Percentiles rank a stretch among this genome's conserved stretches.
These are phyloP conservation scores for Astrocystis sublimbata DNA, from an alignment of 495 filamentous ascomycete genomes.

Conservation along the genomic window DNA sequence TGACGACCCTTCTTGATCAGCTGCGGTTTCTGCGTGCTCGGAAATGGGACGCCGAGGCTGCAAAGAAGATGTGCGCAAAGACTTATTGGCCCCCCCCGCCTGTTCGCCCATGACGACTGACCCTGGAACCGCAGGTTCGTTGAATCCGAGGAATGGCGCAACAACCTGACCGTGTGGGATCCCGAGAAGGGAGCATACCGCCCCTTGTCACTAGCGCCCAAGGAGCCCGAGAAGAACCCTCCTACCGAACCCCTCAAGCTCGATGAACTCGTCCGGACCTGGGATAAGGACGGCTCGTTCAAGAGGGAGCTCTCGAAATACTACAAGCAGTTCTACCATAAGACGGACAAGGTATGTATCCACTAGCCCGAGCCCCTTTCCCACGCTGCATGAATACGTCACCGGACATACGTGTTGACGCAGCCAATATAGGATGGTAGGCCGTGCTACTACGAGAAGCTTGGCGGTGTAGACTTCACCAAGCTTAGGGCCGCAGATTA, in stretches of 20 bases:
- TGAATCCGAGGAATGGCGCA: conserved; percentile 88
- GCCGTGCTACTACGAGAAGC: conserved; percentile 94
- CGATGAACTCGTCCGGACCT: conserved; percentile 77
- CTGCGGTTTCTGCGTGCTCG: conserved; percentile 89
- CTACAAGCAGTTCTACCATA: conserved; percentile 99
- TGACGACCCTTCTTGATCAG: conserved; percentile 38
- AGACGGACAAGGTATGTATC: conserved; percentile 95
- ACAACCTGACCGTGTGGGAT: conserved; percentile 51
- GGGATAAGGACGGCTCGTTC: conserved; percentile 75
- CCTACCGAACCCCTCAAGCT: conserved; percentile 53
- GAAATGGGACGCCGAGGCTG: conserved; percentile 83
- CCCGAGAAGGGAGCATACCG: conserved; percentile 12
- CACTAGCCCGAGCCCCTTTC: conserved; percentile 1
- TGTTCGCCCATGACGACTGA: conserved; percentile 11
- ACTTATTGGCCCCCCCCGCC: neutral
- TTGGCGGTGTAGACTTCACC: conserved; percentile 87
- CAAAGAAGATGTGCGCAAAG: conserved; percentile 79
- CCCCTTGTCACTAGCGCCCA: conserved; percentile 18
- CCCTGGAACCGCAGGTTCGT: conserved; percentile 66
- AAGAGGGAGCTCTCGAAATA: conserved; percentile 85
- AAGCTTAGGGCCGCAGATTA: conserved; percentile 90
- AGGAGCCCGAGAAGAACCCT: conserved; percentile 29
- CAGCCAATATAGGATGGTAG: conserved; percentile 72
- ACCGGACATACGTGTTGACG: conserved; percentile 17
- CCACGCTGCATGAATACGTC: neutral